phyloP scores from a whole-genome alignment of 345 rosid genomes.

The Erodium maritimum region DNA sequence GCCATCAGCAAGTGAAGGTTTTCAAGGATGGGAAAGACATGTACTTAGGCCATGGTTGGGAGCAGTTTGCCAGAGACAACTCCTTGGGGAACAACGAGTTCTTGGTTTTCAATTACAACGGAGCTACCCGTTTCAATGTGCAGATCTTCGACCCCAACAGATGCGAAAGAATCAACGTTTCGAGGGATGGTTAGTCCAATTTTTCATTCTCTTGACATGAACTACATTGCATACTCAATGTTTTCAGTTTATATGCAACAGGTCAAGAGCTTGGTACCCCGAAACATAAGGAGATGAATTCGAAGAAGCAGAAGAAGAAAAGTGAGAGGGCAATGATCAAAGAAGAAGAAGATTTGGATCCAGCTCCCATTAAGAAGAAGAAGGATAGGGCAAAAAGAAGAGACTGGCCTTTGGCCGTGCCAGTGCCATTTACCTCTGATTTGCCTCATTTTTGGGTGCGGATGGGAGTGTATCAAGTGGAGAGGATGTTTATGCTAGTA shows the following conservation, averaged over 20 bases:
- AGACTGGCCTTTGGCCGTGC: neutral
- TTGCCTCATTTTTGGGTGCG: neutral
- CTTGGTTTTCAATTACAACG: constrained; percentile 6
- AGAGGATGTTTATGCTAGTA: constrained; percentile 1
- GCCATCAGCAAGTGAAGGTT: constrained; percentile 6
- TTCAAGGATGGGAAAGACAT: neutral
- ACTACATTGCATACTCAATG: too few species aligned
- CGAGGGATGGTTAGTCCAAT: too few species aligned
- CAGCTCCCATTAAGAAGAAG: neutral
- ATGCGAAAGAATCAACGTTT: neutral
- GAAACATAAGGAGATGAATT: neutral
- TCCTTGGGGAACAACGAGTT: constrained; percentile 3
- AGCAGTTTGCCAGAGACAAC: constrained; percentile 8
- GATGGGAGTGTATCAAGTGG: neutral
- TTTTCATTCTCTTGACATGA: too few species aligned
- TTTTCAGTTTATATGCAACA: neutral
- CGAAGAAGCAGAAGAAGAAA: neutral
- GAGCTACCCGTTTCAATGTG: constrained; percentile 10
- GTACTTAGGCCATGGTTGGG: constrained; percentile 16
- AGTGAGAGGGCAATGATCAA: neutral
- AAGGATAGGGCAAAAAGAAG: neutral
- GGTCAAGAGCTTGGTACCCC: neutral
- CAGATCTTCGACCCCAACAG: constrained; percentile 8
- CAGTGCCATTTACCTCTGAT: neutral
- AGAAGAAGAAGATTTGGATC: neutral